These are phyloP conservation scores for Stentor roeselii DNA, from an alignment of 73 alveolate species.

Conservation along the genomic window DNA sequence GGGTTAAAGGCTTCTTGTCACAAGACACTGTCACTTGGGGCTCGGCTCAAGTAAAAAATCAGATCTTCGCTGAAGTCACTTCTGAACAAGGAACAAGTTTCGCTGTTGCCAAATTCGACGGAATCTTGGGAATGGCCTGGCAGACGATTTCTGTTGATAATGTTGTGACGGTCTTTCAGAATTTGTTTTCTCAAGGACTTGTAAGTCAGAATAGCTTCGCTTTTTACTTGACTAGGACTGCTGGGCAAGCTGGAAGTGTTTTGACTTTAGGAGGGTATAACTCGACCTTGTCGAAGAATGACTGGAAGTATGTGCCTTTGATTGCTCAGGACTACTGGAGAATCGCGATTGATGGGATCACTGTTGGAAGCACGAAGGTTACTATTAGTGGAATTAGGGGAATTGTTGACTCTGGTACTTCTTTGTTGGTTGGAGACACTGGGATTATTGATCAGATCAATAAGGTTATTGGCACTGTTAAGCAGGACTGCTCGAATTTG, in stretches of 20 bases:
- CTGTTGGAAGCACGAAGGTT: background rate
- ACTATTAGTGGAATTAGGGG: background rate
- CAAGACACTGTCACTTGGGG: background rate
- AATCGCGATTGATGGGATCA: background rate
- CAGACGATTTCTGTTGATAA: background rate
- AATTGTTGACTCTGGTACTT: slow-evolving; percentile 3
- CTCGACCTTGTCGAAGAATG: no score
- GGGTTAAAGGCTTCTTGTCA: background rate
- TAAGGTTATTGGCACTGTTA: background rate
- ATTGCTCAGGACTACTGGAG: background rate
- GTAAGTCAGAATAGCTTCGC: background rate
- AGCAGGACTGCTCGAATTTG: background rate
- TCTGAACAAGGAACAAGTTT: background rate
- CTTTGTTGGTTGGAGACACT: background rate
- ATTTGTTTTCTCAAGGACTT: background rate
- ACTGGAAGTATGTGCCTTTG: background rate
- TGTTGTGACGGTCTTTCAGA: background rate
- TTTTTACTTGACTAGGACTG: background rate
- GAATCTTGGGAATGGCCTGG: background rate
- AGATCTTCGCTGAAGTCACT: slow-evolving; percentile 10
- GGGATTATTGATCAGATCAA: background rate
- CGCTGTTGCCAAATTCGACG: slow-evolving; percentile 10
- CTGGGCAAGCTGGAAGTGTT: background rate
- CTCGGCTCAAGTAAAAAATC: background rate
- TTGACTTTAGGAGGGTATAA: background rate